These are phyloP conservation scores for Aspergillus sojae DNA, from an alignment of 2,329 filamentous ascomycete species.

Conservation along the genomic window DNA sequence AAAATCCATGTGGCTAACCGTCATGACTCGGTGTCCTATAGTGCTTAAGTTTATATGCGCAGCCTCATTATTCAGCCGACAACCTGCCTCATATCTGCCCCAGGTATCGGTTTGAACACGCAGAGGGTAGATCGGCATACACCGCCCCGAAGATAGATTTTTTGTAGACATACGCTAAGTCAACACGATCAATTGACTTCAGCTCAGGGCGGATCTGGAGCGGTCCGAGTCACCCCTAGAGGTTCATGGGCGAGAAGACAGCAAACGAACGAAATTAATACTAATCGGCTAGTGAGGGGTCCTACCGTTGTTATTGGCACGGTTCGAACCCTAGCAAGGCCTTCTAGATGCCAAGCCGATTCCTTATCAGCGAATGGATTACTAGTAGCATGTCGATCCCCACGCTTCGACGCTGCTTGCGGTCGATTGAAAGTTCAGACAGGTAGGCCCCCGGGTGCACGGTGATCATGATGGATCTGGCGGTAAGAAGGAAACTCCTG, in stretches of 20 bases:
- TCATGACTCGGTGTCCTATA: neutral
- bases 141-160: neutral
- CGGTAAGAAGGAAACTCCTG: neutral
- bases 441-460: neutral
- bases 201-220: too few species aligned
- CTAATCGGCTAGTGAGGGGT: neutral
- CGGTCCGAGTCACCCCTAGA: neutral
- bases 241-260: neutral
- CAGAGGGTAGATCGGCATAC: neutral
- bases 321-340: neutral
- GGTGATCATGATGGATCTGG: neutral
- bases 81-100: too few species aligned
- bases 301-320: neutral
- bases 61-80: neutral
- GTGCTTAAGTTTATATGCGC: neutral
- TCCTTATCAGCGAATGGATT: neutral
- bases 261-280: neutral
- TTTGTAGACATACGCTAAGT: neutral
- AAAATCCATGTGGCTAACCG: neutral
- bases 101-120: too few species aligned
- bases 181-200: neutral
- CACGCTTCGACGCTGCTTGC: neutral
- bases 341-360: conserved; percentile 1
- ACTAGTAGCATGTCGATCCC: neutral
- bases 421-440: neutral